Evolutionary conservation across 768 basidiomycete genomes (phyloP), one percentile per base, ranked within the genome.

Genomic region (Agaricus sinodeliciosus): DNA sequence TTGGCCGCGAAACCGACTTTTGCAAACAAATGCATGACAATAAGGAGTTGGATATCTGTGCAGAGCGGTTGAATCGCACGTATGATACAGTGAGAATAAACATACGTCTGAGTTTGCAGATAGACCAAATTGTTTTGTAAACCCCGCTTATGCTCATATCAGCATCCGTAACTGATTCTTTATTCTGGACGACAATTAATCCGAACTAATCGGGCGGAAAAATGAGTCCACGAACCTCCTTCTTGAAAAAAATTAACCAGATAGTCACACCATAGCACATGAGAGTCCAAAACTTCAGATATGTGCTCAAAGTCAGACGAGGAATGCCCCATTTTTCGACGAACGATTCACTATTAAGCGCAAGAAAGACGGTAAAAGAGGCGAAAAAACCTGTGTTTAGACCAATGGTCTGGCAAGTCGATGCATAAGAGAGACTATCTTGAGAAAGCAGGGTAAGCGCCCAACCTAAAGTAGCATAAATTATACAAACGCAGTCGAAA

Each of bases 371-470:
- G 7, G 96, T 99, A 65, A 96, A 98, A 2, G 92, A 94, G 27
- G 94, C 79, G 63, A 98, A 94, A 68, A 86, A 97, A 4, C 96
- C 96, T 1, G 90, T 89, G 60, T 95, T 97, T 22, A 99, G 76
- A 11, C 96, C 96, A 55, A 98, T 91, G 0, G 96, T 98, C 67
- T 99, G 96, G 54, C 95, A 97, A 6, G 94, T 98, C 15, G 94
- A 96, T 3, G 96, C 96, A 63, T 94, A 99, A 15, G 94, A 92
- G 35, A 98, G 70, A 63, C 94, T 94, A 58, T 93, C 93, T 56
- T 90, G 84, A 2, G 95, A 98, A 43, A 99, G 81, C 31, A 84
- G 77, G 3, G 89, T 92, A 50, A 88, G 76, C 16, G 84, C 88
- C 87, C 87, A 89, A 27, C 84, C 84, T 86, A 41, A 4, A n/a